These are phyloP conservation scores for Cyclotella baltica DNA, from an alignment of 108 stramenopile species.

Conservation along the genomic window DNA sequence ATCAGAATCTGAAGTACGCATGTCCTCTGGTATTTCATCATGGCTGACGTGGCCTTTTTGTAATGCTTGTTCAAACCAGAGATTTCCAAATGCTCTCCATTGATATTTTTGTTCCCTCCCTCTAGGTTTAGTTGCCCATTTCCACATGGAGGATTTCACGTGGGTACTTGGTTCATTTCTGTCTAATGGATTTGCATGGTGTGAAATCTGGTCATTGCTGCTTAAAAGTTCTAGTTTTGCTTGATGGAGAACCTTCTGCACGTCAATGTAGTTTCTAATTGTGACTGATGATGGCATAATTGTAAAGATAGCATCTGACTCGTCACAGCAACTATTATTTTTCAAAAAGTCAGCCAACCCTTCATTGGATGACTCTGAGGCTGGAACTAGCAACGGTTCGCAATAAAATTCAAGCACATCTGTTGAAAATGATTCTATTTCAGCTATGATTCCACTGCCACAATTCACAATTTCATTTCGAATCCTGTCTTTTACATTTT, in stretches of 20 bases:
- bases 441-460: not conserved
- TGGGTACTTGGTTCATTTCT: not conserved
- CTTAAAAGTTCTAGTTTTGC: slow-evolving; percentile 19
- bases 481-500: slow-evolving; percentile 11
- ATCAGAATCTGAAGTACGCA: not conserved
- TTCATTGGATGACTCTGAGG: slow-evolving; percentile 33
- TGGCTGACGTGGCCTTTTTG: not conserved
- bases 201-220: not conserved
- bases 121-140: slow-evolving; percentile 2
- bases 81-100: slow-evolving; percentile 20
- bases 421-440: slow-evolving; percentile 22
- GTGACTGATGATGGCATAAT: slow-evolving; percentile 4
- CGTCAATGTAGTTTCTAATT: slow-evolving; percentile 32
- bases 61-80: slow-evolving; percentile 28
- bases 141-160: slow-evolving; percentile 3
- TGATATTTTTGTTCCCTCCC: not conserved
- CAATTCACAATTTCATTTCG: slow-evolving; percentile 3
- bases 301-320: slow-evolving; percentile 17
- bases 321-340: slow-evolving; percentile 33
- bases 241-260: slow-evolving; percentile 34
- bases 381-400: slow-evolving; percentile 11
- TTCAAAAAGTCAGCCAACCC: slow-evolving; percentile 7
- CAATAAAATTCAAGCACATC: slow-evolving; percentile 29
- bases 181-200: not conserved
- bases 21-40: not conserved